phyloP scores from a whole-genome alignment of 2,329 filamentous ascomycete species.

The Ploettnerulaceae sp. region DNA sequence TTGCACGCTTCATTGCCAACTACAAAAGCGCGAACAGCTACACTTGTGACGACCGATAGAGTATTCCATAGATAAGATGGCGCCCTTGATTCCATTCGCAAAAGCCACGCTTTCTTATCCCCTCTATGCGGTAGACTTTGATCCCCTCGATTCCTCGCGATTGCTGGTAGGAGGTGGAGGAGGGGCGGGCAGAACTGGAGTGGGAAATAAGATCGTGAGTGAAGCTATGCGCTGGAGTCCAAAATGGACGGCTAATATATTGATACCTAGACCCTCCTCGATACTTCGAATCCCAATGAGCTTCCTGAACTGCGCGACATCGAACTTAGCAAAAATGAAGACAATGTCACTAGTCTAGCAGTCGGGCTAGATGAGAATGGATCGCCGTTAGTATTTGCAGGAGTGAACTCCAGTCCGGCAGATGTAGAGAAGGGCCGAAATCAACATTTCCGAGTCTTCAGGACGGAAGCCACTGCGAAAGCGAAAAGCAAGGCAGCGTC shows the following conservation, averaged over 20 bases:
- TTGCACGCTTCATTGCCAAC: not conserved
- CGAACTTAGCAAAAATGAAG: conserved; percentile 76
- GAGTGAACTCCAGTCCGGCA: conserved; percentile 74
- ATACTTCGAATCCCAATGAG: conserved; percentile 33
- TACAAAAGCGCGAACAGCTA: not conserved
- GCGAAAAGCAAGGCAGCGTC: conserved; percentile 40
- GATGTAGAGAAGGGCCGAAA: conserved; percentile 74
- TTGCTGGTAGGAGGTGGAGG: conserved; percentile 84
- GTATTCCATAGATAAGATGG: conserved; percentile 21
- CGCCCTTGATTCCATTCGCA: conserved; percentile 30
- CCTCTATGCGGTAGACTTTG: conserved; percentile 83
- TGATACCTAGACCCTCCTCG: conserved; percentile 31
- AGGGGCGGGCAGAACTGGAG: conserved; percentile 73
- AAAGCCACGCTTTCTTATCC: conserved; percentile 65
- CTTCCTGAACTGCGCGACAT: conserved; percentile 64
- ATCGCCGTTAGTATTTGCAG: conserved; percentile 60
- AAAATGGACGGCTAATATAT: no score
- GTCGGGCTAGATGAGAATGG: conserved; percentile 57
- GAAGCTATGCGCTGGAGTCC: not conserved
- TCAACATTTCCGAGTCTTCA: conserved; percentile 75
- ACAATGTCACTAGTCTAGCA: conserved; percentile 80
- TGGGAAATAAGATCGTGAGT: conserved; percentile 80
- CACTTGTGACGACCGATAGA: not conserved
- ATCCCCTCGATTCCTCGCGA: conserved; percentile 69
- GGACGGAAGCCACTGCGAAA: conserved; percentile 41